phyloP scores from a whole-genome alignment of 148 eudicot genomes.

The Fagopyrum esculentum region DNA sequence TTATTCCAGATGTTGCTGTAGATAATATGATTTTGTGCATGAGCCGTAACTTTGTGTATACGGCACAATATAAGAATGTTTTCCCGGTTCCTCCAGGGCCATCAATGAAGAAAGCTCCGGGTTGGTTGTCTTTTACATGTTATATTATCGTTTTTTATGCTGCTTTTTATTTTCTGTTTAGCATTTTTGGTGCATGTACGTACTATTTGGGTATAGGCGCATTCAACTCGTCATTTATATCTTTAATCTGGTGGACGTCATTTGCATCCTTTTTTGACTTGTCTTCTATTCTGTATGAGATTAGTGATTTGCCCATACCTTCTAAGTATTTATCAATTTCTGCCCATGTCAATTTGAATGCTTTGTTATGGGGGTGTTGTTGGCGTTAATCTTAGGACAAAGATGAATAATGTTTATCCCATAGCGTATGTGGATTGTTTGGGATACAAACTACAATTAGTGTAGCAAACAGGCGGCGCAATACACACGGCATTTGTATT shows the following conservation, averaged over 20 bases:
- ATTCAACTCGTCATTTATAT: too few relatives aligned
- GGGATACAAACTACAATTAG: too few relatives aligned
- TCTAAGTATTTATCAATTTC: not conserved
- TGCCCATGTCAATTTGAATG: not conserved
- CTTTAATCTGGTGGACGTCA: too few relatives aligned
- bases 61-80: not conserved
- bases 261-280: too few relatives aligned
- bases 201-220: too few relatives aligned
- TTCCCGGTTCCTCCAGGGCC: not conserved
- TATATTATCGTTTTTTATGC: too few relatives aligned
- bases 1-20: not conserved
- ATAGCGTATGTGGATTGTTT: not conserved
- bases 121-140: not conserved
- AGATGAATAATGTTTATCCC: not conserved
- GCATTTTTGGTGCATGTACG: too few relatives aligned
- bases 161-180: too few relatives aligned
- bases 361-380: too few relatives aligned
- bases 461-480: not conserved
- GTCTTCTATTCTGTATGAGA: too few relatives aligned
- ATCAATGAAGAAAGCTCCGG: not conserved
- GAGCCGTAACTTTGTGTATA: not conserved
- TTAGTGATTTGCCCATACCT: too few relatives aligned
- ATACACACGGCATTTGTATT: not conserved
- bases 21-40: not conserved
- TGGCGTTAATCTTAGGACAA: not conserved